Conservation (phyloP, 495 filamentous ascomycete species). For the Pseudoneurospora amorphoporcata region DNA sequence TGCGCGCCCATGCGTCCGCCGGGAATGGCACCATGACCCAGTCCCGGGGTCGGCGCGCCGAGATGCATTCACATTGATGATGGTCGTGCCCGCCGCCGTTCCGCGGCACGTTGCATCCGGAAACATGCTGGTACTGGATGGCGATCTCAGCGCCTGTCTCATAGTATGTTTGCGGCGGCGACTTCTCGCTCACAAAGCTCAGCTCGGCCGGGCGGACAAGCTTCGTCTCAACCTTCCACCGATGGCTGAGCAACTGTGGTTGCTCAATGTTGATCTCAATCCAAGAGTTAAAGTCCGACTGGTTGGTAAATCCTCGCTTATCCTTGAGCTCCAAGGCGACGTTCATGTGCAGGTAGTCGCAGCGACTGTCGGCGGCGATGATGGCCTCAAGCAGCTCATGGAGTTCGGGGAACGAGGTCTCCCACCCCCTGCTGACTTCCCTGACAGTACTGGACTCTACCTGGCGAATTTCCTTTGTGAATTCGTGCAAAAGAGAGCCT, state of each 20-base stretch:
- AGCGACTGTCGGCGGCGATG: conserved; percentile 27
- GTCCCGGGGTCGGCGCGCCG: conserved; percentile 13
- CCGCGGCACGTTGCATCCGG: conserved; percentile 24
- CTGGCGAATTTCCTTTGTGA: conserved; percentile 31
- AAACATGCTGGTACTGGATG: conserved; percentile 28
- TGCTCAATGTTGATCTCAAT: conserved; percentile 39
- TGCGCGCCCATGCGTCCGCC: conserved; percentile 36
- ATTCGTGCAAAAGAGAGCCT: conserved; percentile 36
- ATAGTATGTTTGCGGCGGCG: conserved; percentile 18
- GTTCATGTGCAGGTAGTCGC: conserved; percentile 44
- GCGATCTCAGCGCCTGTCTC: conserved; percentile 24
- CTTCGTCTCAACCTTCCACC: conserved; percentile 39
- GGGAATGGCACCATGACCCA: conserved; percentile 38
- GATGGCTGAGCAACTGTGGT: conserved; percentile 30
- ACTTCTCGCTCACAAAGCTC: conserved; percentile 18
- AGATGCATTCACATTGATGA: conserved; percentile 18
- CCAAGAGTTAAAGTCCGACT: conserved; percentile 38
- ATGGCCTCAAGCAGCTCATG: conserved; percentile 29
- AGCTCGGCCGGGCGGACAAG: conserved; percentile 40
- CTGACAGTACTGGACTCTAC: conserved; percentile 31
- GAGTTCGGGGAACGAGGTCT: conserved; percentile 32
- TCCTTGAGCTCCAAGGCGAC: conserved; percentile 35
- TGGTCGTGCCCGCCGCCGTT: conserved; percentile 19
- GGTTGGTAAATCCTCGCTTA: conserved; percentile 33
- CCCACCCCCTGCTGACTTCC: conserved; percentile 31